Evolutionary conservation across 2,329 filamentous ascomycete genomes (phyloP), one percentile per base, ranked within the genome.

Genomic region (Colletotrichum sp.): DNA sequence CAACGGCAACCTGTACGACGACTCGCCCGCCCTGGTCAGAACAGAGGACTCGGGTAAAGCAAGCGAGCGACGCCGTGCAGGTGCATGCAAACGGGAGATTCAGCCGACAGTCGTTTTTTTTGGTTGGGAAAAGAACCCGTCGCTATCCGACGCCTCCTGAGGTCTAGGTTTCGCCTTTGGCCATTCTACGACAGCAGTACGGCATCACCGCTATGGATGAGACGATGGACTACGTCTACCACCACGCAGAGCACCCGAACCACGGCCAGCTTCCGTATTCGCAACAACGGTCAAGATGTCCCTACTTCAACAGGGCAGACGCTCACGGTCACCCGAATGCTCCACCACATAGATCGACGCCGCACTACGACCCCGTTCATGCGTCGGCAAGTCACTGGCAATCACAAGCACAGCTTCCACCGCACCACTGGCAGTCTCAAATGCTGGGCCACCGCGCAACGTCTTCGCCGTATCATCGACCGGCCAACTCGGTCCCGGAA

Each of bases 281-380:
- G 9, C 73, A 75, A 63, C 71, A 58, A 52, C 72, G 30, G 34
- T 57, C 75, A 8, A 32, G 60, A 28, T 77, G 75, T 26, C 75
- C 75, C 9, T 67, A 71, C n/a, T 60, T 63, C 52, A 71, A 67
- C 34, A 66, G 67, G 24, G 21, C 43, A 26, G 66, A 71, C 16
- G 21, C 48, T 18, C 57, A 72, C 9, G 61, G 70, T 8, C 66
- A 74, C 18, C 38, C 57, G 21, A 30, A 36, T 38, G 26, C 67
- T 6, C 57, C 63, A 24, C 72, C 58, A 28, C 61, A 66, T 30
- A 72, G 66, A 38, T 74, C 71, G 4, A 71, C 68, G n/a, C 69
- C 79, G 21, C 80, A 80, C 66, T 81, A 81, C 66, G 81, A 81
- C 55, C 78, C 81, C 21, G 79, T 82, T 48, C 81, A 82, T 68